Percentiles rank a stretch among this genome's conserved stretches.
phyloP scores from a whole-genome alignment of 2,329 filamentous ascomycete genomes.

The Hymenoscyphus linearis region DNA sequence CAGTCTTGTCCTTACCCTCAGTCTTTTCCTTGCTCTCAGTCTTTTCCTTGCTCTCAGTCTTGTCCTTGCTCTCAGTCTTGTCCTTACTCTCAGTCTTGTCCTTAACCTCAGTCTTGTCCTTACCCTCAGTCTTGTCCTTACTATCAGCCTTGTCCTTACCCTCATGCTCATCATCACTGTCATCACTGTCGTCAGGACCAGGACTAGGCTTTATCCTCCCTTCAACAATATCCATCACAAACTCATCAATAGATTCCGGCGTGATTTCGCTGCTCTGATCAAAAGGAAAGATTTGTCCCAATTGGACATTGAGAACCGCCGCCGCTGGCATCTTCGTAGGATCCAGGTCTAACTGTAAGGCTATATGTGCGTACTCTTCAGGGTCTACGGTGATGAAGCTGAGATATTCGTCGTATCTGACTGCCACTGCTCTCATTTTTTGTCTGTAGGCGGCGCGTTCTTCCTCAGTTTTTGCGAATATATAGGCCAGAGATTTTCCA shows the following conservation, averaged over 20 bases:
- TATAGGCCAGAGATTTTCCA: constrained; percentile 37
- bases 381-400: constrained; percentile 44
- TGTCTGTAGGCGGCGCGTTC: constrained; percentile 35
- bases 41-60: no score
- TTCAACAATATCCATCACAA: constrained; percentile 31
- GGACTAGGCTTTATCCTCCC: background rate
- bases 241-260: constrained; percentile 36
- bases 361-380: constrained; percentile 41
- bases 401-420: constrained; percentile 43
- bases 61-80: no score
- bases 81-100: no score
- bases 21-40: background rate
- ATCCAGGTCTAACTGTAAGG: constrained; percentile 36
- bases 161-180: background rate
- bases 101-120: no score
- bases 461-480: constrained; percentile 30
- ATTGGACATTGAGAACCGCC: constrained; percentile 41
- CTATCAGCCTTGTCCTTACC: no score
- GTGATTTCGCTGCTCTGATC: constrained; percentile 28
- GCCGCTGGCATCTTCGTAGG: constrained; percentile 32
- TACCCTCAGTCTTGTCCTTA: no score
- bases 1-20: no score
- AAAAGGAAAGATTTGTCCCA: constrained; percentile 41
- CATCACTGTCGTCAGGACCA: background rate
- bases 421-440: constrained; percentile 38